Percentiles rank a stretch among this genome's conserved stretches.
These are phyloP conservation scores for Chlamydomonas applanata DNA, from an alignment of 139 green algal species.

Conservation along the genomic window DNA sequence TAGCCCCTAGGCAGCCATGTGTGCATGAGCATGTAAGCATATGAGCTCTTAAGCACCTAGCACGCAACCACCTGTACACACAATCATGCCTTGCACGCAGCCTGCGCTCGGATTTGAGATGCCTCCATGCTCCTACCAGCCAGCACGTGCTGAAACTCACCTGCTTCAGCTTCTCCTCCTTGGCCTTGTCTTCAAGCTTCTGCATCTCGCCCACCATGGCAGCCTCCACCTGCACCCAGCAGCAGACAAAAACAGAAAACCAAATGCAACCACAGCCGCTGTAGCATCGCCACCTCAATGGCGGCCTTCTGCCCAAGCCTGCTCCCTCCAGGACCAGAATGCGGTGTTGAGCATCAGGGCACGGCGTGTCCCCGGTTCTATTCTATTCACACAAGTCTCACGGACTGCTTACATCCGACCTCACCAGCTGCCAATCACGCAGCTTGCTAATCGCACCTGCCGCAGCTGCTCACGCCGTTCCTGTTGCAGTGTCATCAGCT, in stretches of 20 bases:
- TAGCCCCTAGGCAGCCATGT: background rate
- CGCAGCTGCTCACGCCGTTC: constrained; percentile 34
- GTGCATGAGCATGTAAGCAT: background rate
- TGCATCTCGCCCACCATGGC: constrained; percentile 30
- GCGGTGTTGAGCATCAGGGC: no score
- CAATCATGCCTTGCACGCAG: background rate
- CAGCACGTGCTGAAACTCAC: no score
- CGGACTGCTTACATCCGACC: no score
- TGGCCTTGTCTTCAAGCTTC: constrained; percentile 57
- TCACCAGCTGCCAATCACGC: background rate
- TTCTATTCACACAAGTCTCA: no score
- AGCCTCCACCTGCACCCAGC: constrained; percentile 29
- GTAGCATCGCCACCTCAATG: no score
- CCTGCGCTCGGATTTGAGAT: constrained; percentile 32
- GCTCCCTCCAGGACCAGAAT: no score
- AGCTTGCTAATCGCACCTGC: background rate
- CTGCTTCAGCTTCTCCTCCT: constrained; percentile 67
- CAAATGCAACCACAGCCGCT: no score
- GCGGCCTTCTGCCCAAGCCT: no score
- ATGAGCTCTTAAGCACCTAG: no score
- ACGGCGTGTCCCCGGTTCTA: no score
- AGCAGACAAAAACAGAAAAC: background rate
- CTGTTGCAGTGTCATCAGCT: constrained; percentile 3
- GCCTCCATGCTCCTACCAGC: no score
- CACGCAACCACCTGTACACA: background rate